A percentile compares a stretch with the other conserved stretches of the same genome.
Evolutionary conservation across 495 filamentous ascomycete species (phyloP).

Genomic region (Penicillium simplicissimum): DNA sequence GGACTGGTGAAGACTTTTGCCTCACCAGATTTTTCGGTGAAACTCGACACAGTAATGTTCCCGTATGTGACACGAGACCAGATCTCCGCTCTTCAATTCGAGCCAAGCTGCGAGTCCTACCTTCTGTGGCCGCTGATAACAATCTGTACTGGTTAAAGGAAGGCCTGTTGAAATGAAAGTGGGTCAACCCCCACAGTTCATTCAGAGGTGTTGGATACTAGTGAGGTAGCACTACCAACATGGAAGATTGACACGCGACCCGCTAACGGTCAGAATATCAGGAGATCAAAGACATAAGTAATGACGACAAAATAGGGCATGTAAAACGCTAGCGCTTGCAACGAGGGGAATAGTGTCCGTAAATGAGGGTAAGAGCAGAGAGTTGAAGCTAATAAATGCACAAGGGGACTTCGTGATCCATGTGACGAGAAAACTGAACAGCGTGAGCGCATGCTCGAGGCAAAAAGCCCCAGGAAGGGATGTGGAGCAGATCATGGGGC

Average conservation of each 20-base stretch:
- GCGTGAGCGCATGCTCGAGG: not conserved
- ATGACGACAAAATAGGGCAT: constrained; percentile 7
- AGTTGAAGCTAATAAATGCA: not conserved
- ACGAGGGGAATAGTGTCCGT: constrained; percentile 22
- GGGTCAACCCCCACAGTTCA: not conserved
- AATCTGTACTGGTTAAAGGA: not conserved
- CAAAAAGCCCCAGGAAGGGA: not conserved
- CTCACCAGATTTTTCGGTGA: no score
- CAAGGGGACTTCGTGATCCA: not conserved
- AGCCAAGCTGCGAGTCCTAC: no score
- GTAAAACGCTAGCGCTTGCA: constrained; percentile 17
- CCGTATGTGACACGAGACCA: no score
- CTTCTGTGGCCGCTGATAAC: not conserved
- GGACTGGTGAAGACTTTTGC: no score
- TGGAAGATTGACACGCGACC: constrained; percentile 3
- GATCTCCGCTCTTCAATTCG: no score
- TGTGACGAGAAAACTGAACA: not conserved
- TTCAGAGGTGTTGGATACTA: constrained; percentile 7
- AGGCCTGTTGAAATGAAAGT: no score
- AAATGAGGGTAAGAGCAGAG: constrained; percentile 13
- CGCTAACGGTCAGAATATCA: not conserved
- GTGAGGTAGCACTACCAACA: not conserved
- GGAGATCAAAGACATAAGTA: constrained; percentile 1
- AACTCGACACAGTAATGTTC: no score
- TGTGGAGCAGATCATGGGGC: not conserved